Conservation (phyloP, 1,139 yeast genomes). For the Protomyces macrosporus region DNA sequence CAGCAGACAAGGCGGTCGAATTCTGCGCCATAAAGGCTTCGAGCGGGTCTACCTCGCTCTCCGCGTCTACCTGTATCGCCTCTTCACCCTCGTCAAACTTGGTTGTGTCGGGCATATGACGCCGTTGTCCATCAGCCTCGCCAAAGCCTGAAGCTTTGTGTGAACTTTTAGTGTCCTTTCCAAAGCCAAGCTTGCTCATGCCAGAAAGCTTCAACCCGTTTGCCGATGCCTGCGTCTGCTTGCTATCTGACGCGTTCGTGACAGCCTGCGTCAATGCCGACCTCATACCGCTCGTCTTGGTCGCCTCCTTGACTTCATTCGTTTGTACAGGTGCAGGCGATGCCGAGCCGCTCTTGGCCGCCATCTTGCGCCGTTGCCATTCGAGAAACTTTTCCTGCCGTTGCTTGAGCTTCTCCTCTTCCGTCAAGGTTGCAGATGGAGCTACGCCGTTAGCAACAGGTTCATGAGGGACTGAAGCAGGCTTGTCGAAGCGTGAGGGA, state of each 20-base stretch:
- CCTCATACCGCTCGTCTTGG: background rate
- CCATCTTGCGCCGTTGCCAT: constrained; percentile 42
- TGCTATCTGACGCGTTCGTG: background rate
- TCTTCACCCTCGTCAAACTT: background rate
- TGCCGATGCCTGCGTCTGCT: background rate
- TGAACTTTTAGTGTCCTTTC: background rate
- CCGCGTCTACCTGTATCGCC: constrained; percentile 28
- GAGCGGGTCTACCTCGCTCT: constrained; percentile 39
- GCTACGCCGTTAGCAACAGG: background rate
- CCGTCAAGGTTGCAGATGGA: constrained; percentile 25
- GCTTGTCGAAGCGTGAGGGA: background rate
- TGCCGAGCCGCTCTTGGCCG: constrained; percentile 31
- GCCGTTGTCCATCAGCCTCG: background rate
- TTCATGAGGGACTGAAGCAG: background rate
- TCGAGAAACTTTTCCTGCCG: constrained; percentile 40
- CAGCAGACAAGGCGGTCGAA: constrained; percentile 20
- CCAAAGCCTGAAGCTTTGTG: background rate
- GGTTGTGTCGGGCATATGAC: background rate
- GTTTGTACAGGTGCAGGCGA: background rate
- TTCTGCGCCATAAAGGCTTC: constrained; percentile 40
- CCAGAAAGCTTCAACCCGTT: background rate
- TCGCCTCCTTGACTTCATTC: background rate
- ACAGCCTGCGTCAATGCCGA: background rate
- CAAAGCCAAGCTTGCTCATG: background rate
- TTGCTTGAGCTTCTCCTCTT: constrained; percentile 37